Evolutionary conservation across 257 asterid species (phyloP).

Genomic region (Nicotiana benthamiana): DNA sequence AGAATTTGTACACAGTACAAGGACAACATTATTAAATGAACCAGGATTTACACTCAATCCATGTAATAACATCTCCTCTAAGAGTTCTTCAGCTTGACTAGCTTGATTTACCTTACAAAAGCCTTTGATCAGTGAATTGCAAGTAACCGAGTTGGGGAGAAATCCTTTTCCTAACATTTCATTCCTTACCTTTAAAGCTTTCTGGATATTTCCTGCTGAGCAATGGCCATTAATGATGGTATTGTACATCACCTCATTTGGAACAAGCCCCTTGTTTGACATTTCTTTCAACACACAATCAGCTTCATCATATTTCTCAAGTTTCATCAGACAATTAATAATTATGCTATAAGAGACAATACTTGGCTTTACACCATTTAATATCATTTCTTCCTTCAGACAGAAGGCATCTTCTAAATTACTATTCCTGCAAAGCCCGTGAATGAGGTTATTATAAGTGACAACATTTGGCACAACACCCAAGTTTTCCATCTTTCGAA

Average conservation of each 20-base stretch:
- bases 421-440: constrained; percentile 56
- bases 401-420: constrained; percentile 49
- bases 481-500: constrained; percentile 48
- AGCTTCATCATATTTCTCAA: constrained; percentile 52
- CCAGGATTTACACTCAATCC: constrained; percentile 44
- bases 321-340: constrained; percentile 59
- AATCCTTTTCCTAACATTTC: constrained; percentile 48
- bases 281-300: constrained; percentile 54
- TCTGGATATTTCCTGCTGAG: constrained; percentile 45
- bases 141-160: constrained; percentile 50
- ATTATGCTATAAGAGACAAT: constrained; percentile 55
- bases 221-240: constrained; percentile 71
- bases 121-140: constrained; percentile 50
- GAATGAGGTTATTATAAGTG: constrained; percentile 65
- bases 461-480: constrained; percentile 64
- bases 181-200: constrained; percentile 50
- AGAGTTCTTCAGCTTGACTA: constrained; percentile 43
- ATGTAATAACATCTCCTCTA: constrained; percentile 48
- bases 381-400: constrained; percentile 57
- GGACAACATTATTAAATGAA: constrained; percentile 40
- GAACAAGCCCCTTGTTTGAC: constrained; percentile 44
- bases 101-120: constrained; percentile 57
- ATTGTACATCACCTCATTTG: constrained; percentile 58
- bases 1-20: constrained; percentile 34
- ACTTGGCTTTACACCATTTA: constrained; percentile 55